phyloP scores from a whole-genome alignment of 2,329 filamentous ascomycete species.

The Colletotrichum filicis region DNA sequence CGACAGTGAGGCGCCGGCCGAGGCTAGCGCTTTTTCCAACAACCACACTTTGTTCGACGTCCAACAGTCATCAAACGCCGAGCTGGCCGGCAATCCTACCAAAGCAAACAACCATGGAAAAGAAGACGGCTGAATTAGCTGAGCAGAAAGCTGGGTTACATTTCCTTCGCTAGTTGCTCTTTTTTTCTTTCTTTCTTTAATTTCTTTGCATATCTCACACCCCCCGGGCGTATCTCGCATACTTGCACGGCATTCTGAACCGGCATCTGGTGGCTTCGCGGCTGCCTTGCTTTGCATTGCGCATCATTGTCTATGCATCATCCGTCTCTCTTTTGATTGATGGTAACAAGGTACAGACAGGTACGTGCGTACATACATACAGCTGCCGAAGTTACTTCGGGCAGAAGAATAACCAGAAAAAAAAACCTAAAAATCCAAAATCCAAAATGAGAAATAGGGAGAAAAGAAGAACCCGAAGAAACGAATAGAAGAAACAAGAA shows the following conservation, averaged over 20 bases:
- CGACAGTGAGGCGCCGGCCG: slow-evolving; percentile 27
- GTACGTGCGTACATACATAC: slow-evolving; percentile 8
- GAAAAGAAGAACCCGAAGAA: slow-evolving; percentile 5
- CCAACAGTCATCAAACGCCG: neutral
- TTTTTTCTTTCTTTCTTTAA: neutral
- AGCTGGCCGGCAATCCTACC: neutral
- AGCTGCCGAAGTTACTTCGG: neutral
- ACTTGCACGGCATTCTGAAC: neutral
- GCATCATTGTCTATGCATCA: neutral
- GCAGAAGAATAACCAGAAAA: neutral
- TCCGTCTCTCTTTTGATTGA: slow-evolving; percentile 8
- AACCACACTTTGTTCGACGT: neutral
- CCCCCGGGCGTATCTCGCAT: neutral
- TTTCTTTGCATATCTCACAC: neutral
- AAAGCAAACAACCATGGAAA: neutral
- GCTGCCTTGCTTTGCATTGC: neutral
- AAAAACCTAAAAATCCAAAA: neutral
- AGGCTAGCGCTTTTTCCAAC: slow-evolving; percentile 6
- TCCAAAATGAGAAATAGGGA: neutral
- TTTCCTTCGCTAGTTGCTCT: neutral
- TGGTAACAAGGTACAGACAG: neutral
- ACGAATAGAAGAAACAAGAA: slow-evolving; percentile 9
- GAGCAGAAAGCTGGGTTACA: neutral
- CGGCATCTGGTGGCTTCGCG: neutral
- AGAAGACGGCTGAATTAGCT: neutral